Evolutionary conservation across 2,329 filamentous ascomycete genomes (phyloP), one percentile per base, ranked within the genome.

Genomic region (Chaetothyriales sp.): DNA sequence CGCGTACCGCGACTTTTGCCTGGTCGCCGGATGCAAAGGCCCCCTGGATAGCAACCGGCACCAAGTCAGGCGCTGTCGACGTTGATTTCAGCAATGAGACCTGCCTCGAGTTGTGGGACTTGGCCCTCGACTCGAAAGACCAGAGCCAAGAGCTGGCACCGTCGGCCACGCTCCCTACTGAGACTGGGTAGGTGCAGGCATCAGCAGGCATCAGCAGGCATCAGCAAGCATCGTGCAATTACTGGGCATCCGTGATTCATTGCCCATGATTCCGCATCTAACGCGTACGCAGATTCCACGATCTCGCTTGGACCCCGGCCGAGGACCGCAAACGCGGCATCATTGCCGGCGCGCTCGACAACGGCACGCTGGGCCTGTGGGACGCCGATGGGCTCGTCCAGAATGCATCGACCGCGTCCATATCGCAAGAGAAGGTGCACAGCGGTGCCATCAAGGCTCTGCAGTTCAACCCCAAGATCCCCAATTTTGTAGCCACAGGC

Each of bases 1-100:
- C 89, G 68, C 82, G 92, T 72, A 98, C 92, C 64, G 92, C 90
- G 69, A 86, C 90, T 64, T 98, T 98, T 70, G 88, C 92, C 65
- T 98, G 92, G 90, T 95, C 88, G 61, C 85, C 89, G 22, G 86
- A 83, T 62, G 73, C 86, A 48, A 78, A 80, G 43, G 81, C 83
- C 61, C 89, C 90, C 62, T 76, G 94, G 61, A 76, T 98, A 58
- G 90, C 88, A 55, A 98, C 92, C 25, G 92, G 92, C 63, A 98
- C 92, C 46, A 83, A 89, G 62, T 89, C 92, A 56, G 92, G 92
- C 58, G 92, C 92, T 62, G 89, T 98, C 44, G 89, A 94, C 70
- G 89, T 87, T 62, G 89, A 97, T 69, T 98, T 98, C 71, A 97
- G 92, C 25, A 92, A 92, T 69, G 89, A 97, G 68, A 95, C 89